Conservation (phyloP, 805 yeast genomes). For the Wickerhamomyces bovis region DNA sequence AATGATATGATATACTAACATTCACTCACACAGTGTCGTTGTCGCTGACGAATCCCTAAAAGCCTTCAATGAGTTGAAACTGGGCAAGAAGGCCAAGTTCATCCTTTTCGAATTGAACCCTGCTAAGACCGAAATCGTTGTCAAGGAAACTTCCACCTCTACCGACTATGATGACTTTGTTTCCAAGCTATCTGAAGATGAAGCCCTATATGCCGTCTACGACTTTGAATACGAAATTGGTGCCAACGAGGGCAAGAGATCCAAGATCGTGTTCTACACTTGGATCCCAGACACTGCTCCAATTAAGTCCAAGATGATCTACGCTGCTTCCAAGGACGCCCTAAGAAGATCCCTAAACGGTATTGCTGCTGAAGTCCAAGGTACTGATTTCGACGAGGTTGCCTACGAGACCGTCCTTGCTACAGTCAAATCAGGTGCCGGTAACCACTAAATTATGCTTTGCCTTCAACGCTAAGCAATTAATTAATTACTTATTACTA, state of each 20-base stretch:
- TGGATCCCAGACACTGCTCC: conserved; percentile 99
- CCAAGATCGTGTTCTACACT: conserved; percentile 62
- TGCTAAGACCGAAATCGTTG: conserved; percentile 84
- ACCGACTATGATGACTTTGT: conserved; percentile 79
- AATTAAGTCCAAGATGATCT: conserved; percentile 93
- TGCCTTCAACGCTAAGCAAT: no score
- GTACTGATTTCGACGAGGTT: conserved; percentile 96
- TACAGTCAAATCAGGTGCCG: conserved; percentile 55
- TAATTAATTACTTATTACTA: neutral
- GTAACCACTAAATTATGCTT: conserved; percentile 8
- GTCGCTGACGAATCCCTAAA: conserved; percentile 86
- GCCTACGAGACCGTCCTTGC: conserved; percentile 90
- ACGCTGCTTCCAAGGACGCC: conserved; percentile 97
- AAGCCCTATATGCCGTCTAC: conserved; percentile 93
- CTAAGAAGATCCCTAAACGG: conserved; percentile 97
- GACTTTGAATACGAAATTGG: conserved; percentile 93
- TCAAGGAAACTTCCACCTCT: conserved; percentile 74
- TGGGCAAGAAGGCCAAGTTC: conserved; percentile 85
- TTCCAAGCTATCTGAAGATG: conserved; percentile 88
- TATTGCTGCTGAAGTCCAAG: conserved; percentile 90
- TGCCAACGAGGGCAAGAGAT: conserved; percentile 91
- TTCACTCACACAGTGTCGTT: conserved; percentile 56
- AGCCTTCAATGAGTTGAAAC: conserved; percentile 93
- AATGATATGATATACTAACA: no score
- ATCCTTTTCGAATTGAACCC: conserved; percentile 78